phyloP scores from a whole-genome alignment of 352 stramenopile genomes.

The Pythium rhizo-oryzae region DNA sequence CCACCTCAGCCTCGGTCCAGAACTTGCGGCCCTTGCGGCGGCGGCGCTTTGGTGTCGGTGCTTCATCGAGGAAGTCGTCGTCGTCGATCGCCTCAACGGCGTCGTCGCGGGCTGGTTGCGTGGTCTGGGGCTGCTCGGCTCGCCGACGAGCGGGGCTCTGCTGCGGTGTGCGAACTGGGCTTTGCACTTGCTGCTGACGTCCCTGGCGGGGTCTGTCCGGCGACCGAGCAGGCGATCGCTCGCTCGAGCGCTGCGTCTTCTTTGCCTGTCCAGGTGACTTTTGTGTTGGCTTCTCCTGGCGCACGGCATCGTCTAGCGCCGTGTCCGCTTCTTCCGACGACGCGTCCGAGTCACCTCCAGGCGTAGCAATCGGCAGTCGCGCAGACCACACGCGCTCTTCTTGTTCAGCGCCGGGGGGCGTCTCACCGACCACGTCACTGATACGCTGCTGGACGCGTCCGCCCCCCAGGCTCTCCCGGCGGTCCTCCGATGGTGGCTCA shows the following conservation, averaged over 20 bases:
- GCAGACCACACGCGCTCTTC: conserved; percentile 35
- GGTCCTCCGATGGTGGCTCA: conserved; percentile 23
- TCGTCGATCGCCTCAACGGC: conserved; percentile 25
- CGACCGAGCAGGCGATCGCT: neutral
- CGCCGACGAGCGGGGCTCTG: conserved; percentile 3
- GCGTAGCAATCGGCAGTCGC: conserved; percentile 28
- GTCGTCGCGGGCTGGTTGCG: neutral
- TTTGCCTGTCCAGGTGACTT: conserved; percentile 18
- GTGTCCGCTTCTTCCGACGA: conserved; percentile 21
- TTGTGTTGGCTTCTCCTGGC: conserved; percentile 27
- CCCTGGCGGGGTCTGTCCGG: neutral
- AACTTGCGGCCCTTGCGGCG: conserved; percentile 31
- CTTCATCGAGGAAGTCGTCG: conserved; percentile 25
- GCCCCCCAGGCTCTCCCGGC: conserved; percentile 19
- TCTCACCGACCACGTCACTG: conserved; percentile 31
- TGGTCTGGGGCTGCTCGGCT: neutral
- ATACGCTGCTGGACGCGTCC: conserved; percentile 9
- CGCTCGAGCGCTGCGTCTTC: conserved; percentile 5
- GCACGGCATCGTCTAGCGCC: conserved; percentile 32
- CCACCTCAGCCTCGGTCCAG: conserved; percentile 60
- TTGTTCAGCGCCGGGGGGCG: conserved; percentile 17
- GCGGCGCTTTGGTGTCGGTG: neutral
- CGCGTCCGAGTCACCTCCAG: conserved; percentile 20
- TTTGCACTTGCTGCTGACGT: neutral
- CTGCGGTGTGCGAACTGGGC: conserved; percentile 4